phyloP scores from a whole-genome alignment of 169 alveolate genomes.

The Eimeria maxima region DNA sequence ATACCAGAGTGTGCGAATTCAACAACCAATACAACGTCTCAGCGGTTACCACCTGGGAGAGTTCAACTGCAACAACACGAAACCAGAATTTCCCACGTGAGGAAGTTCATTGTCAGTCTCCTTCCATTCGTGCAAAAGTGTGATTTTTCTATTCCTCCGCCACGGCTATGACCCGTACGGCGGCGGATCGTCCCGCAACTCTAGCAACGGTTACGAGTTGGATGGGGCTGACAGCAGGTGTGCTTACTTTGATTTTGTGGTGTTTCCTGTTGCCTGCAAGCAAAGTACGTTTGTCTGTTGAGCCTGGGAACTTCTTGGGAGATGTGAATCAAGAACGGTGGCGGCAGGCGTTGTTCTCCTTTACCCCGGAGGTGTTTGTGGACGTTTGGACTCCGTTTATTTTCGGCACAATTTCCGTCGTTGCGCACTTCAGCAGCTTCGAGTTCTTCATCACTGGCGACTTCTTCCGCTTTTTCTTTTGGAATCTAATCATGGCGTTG shows the following conservation, averaged over 20 bases:
- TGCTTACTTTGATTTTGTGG: constrained; percentile 69
- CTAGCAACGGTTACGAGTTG: constrained; percentile 61
- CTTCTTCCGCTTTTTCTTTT: constrained; percentile 59
- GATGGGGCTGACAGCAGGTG: constrained; percentile 63
- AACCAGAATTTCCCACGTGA: too few relatives aligned
- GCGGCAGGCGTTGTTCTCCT: constrained; percentile 73
- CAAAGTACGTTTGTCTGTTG: constrained; percentile 8
- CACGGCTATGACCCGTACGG: neutral
- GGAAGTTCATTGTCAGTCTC: too few relatives aligned
- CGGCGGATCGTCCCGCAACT: constrained; percentile 31
- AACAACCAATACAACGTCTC: too few relatives aligned
- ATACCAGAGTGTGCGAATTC: too few relatives aligned
- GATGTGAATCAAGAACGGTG: constrained; percentile 73
- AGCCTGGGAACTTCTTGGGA: constrained; percentile 50
- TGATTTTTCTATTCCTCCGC: neutral
- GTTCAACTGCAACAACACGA: too few relatives aligned
- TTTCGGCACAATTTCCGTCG: constrained; percentile 77
- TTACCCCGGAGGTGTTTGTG: constrained; percentile 71
- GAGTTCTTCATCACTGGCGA: constrained; percentile 42
- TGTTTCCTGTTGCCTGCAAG: constrained; percentile 63
- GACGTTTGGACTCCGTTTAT: constrained; percentile 83
- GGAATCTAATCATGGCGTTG: constrained; percentile 79
- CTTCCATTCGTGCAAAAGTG: too few relatives aligned
- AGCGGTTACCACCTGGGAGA: too few relatives aligned
- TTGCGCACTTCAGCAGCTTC: constrained; percentile 81